Evolutionary conservation across 352 stramenopile species (phyloP), one percentile per base, ranked within the genome.

Genomic region (Globisporangium okanoganense): DNA sequence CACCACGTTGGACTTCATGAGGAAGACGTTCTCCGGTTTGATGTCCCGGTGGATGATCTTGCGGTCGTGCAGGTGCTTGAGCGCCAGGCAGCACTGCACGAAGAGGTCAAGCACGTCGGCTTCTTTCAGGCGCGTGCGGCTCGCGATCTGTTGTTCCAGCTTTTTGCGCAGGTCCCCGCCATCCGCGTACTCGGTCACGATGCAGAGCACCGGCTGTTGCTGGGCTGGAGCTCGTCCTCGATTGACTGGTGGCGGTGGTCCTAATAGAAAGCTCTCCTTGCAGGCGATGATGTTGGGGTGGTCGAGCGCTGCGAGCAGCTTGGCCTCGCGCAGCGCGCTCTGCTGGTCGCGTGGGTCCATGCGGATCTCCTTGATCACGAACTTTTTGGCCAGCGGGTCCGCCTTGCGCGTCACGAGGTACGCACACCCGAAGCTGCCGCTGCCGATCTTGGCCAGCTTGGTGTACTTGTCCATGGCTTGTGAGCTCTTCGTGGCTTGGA

Each of bases 41-140:
- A 96, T 71, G 60, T 96, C 88, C 5, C 88, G 78, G 58, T 96
- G 88, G 16, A 96, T 71, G 61, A 96, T 95, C 59, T 92, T 90
- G 52, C 87, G 73, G 64, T 88, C 76, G 56, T 90, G 78, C 25
- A 96, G 65, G 60, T 95, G 82, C 56, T 93, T 90, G 45, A 94
- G 67, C 16, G 84, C 81, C n/a, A 95, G 69, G 31, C 76, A 90
- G 27, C 86, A 63, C 64, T 92, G 76, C 18, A 90, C 72, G 27
- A 93, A 85, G 3, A 87, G 60, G 4, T 82, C 73, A 1, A 95
- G 56, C 0, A 87, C 50, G 18, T 80, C 73, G 31, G 65, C 58
- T 27, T 89, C 79, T 0, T 56, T 47, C 13, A 86, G 73, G 22
- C 53, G 72, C 2, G 38, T 1, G 33, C 56, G 55, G 1, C 22